Evolutionary conservation across 2,329 filamentous ascomycete species (phyloP).

Genomic region (Colletotrichum echinochloae): DNA sequence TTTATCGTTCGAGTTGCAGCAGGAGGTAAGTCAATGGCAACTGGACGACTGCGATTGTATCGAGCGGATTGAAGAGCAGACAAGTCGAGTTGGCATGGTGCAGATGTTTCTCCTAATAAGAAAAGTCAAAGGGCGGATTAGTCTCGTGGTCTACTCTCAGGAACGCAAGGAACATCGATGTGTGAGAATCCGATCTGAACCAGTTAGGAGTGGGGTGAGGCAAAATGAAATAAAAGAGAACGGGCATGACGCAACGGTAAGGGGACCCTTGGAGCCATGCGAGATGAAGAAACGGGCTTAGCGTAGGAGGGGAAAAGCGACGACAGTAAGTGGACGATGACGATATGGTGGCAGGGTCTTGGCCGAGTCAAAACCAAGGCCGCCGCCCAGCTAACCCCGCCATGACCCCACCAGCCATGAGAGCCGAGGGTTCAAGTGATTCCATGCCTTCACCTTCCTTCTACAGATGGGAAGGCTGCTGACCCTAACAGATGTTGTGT

Average conservation of each 20-base stretch:
- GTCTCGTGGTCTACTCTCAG: conserved; percentile 12
- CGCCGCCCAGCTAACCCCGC: conserved; percentile 5
- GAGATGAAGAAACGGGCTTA: conserved; percentile 32
- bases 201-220: conserved; percentile 16
- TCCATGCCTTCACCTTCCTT: neutral
- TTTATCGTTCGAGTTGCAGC: conserved; percentile 52
- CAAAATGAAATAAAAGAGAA: conserved; percentile 40
- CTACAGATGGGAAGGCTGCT: conserved; percentile 3
- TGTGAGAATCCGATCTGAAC: conserved; percentile 36
- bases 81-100: conserved; percentile 19
- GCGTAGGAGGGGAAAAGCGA: conserved; percentile 15
- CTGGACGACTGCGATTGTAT: conserved; percentile 57
- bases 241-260: conserved; percentile 37
- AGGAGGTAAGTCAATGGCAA: conserved; percentile 64
- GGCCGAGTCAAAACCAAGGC: conserved; percentile 25
- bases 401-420: neutral
- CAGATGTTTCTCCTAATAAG: conserved; percentile 36
- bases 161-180: conserved; percentile 16
- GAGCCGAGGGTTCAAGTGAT: neutral
- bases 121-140: conserved; percentile 35
- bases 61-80: conserved; percentile 31
- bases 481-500: conserved; percentile 1
- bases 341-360: conserved; percentile 34
- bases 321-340: conserved; percentile 28
- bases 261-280: conserved; percentile 27